Percentiles rank a stretch among this genome's conserved stretches.
Conservation (phyloP, 345 rosid species). For the Streptanthus diversifolius region DNA sequence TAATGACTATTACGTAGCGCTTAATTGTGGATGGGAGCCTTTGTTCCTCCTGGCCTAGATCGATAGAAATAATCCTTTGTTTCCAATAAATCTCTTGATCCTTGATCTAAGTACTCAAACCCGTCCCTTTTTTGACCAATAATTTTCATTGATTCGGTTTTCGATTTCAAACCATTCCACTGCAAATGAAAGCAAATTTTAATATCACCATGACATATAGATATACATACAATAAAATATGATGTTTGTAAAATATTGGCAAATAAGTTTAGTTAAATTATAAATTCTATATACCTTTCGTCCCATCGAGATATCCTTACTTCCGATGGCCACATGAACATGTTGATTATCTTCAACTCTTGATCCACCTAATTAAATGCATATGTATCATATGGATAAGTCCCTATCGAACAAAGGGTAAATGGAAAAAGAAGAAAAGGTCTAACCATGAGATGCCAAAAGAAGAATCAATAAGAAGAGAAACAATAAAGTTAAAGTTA, state of each 20-base stretch:
- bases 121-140: background rate
- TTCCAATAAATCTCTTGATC: background rate
- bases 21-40: background rate
- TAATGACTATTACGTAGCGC: background rate
- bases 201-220: background rate
- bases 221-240: background rate
- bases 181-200: background rate
- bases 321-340: background rate
- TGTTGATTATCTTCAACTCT: background rate
- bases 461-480: background rate
- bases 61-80: background rate
- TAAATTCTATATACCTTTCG: background rate
- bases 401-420: background rate
- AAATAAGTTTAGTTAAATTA: background rate
- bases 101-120: background rate
- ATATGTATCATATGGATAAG: background rate
- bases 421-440: background rate
- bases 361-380: background rate
- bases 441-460: constrained; percentile 4
- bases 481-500: background rate
- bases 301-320: background rate
- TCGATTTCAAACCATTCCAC: background rate
- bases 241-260: background rate
- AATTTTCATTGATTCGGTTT: background rate
- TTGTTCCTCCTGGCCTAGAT: background rate